Evolutionary conservation across 805 yeast species (phyloP).

Genomic region (Candida rishiriensis): DNA sequence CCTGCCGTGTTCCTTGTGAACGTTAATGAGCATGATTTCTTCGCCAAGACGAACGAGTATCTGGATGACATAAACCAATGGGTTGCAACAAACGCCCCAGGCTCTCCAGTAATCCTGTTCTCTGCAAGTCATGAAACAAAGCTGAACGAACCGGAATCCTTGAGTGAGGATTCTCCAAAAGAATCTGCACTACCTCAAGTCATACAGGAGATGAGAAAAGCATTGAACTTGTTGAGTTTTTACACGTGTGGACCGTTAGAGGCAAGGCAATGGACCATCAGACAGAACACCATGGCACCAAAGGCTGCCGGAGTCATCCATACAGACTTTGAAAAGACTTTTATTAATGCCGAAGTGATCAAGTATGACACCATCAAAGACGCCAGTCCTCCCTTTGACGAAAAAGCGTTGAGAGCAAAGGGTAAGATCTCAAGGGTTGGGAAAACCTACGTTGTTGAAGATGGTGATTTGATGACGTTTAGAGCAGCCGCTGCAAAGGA

Average conservation of each 20-base stretch:
- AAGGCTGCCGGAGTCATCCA: conserved; percentile 98
- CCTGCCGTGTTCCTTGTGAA: conserved; percentile 91
- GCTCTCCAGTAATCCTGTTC: conserved; percentile 38
- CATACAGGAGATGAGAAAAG: conserved; percentile 80
- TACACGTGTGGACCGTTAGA: conserved; percentile 96
- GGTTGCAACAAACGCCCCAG: conserved; percentile 85
- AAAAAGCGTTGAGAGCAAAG: conserved; percentile 72
- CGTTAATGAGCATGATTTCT: conserved; percentile 82
- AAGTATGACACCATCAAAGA: conserved; percentile 78
- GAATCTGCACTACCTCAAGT: conserved; percentile 81
- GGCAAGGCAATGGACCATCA: conserved; percentile 97
- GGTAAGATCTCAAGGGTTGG: conserved; percentile 92
- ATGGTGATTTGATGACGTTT: conserved; percentile 88
- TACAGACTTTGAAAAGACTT: conserved; percentile 90
- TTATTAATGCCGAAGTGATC: conserved; percentile 89
- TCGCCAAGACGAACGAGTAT: conserved; percentile 85
- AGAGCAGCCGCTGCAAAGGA: conserved; percentile 67
- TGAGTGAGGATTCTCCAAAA: conserved; percentile 45
- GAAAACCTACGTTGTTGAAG: conserved; percentile 91
- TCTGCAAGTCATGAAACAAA: conserved; percentile 31
- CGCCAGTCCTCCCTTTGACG: conserved; percentile 59
- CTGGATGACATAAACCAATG: conserved; percentile 79
- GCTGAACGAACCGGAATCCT: conserved; percentile 11
- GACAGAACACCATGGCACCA: conserved; percentile 92
- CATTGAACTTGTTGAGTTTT: conserved; percentile 83